Evolutionary conservation across 352 stramenopile species (phyloP), one percentile per base, ranked within the genome.

Genomic region (Phytophthora colocasiae): DNA sequence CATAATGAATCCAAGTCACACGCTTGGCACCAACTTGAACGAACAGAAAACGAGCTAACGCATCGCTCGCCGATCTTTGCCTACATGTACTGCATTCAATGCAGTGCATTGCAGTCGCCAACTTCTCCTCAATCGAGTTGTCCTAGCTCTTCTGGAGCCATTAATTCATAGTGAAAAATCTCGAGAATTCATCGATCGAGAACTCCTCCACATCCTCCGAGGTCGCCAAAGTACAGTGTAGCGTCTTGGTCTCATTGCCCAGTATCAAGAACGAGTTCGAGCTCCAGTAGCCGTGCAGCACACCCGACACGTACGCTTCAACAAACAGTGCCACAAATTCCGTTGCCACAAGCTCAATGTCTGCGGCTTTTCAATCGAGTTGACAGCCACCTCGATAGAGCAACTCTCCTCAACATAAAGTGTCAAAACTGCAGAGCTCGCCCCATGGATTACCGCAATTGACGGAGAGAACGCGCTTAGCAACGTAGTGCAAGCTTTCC

Each of bases 401-500:
- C 75, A 71, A 53, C 71, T 86, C 27, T 86, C 74, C 75, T 85
- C 48, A 59, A 46, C 19, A 24, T 4, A 31, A 47, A 24, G 22
- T 24, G 15, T 73, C 31, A 36, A 34, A 87, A 49, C 55, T 77
- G 47, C 4, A 91, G 26, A n/a, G n/a, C 19, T 36, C 57, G 63
- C 17, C 77, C n/a, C 38, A 32, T 80, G 63, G 6, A 82, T 63
- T 22, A 78, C 83, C 26, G 91, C 32, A 22, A 90, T 60, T 29
- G 94, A 79, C 24, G 88, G 85, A 46, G 85, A 80, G 73, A 90
- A 94, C 19, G 80, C 82, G 80, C 57, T 82, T 81, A 15, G 89
- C 76, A 29, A 89, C 78, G 57, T 93, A 90, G 55, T 93, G 88
- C 27, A 96, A 71, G 36, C 81, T 88, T 66, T 96, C 95, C 83